A percentile compares a stretch with the other conserved stretches of the same genome.
These are phyloP conservation scores for Hanseniaspora sp. DNA, from an alignment of 1,139 yeast genomes.

Conservation along the genomic window DNA sequence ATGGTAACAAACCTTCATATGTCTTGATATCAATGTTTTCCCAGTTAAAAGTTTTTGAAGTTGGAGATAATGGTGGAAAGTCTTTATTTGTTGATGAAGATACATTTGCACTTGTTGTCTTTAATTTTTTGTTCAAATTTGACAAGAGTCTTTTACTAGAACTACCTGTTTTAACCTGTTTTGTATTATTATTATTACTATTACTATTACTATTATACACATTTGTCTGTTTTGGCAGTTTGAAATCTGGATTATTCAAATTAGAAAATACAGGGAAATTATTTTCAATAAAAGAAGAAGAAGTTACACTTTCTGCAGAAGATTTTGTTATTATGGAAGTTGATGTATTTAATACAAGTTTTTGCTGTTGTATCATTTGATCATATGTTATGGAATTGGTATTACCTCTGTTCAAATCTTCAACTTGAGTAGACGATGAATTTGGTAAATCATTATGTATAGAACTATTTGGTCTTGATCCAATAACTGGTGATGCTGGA, in stretches of 20 bases:
- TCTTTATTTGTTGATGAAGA: background rate
- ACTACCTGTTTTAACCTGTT: background rate
- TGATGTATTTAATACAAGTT: background rate
- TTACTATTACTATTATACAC: background rate
- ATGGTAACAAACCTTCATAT: slow-evolving; percentile 13
- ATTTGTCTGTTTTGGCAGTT: background rate
- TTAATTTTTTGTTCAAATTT: background rate
- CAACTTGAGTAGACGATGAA: background rate
- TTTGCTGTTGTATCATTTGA: background rate
- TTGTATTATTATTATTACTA: background rate
- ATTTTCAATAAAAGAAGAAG: slow-evolving; percentile 13
- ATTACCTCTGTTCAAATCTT: background rate
- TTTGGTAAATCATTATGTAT: background rate
- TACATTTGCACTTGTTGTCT: background rate
- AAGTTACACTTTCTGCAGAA: slow-evolving; percentile 13
- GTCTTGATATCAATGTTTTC: background rate
- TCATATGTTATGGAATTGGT: background rate
- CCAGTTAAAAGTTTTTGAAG: background rate
- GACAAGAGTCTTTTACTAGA: slow-evolving; percentile 1
- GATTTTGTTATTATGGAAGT: background rate
- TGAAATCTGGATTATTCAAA: background rate
- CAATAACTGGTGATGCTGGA: background rate
- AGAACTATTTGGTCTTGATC: background rate
- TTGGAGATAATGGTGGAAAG: no score
- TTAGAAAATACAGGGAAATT: slow-evolving; percentile 5